These are phyloP conservation scores for Scutellaria barbata DNA, from an alignment of 257 asterid species.

Conservation along the genomic window DNA sequence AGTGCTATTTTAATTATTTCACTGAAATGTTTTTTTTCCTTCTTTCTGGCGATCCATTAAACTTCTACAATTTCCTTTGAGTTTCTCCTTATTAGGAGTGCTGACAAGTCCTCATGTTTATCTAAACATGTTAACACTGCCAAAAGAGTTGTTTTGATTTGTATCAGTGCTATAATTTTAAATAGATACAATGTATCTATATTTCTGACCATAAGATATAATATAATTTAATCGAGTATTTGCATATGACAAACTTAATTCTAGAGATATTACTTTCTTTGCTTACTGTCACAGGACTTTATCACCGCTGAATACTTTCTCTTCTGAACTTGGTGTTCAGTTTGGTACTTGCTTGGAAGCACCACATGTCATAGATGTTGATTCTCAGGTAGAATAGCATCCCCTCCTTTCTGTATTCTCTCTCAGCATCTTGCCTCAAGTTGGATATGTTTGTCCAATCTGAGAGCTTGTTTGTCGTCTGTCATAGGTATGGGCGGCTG, in stretches of 20 bases:
- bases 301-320: constrained; percentile 86
- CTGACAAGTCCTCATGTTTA: constrained; percentile 25
- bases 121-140: constrained; percentile 21
- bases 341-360: constrained; percentile 94
- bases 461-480: constrained; percentile 37
- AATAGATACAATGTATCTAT: neutral
- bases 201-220: neutral
- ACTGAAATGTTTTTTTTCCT: too few relatives aligned
- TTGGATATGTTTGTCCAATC: constrained; percentile 29
- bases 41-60: constrained; percentile 9
- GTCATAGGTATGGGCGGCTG: constrained; percentile 87
- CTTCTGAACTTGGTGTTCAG: constrained; percentile 95
- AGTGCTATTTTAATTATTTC: constrained; percentile 16
- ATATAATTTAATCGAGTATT: neutral
- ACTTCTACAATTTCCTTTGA: constrained; percentile 11
- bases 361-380: constrained; percentile 88
- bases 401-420: neutral
- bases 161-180: constrained; percentile 23
- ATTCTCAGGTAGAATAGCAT: constrained; percentile 68
- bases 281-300: constrained; percentile 64
- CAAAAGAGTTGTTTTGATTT: constrained; percentile 11
- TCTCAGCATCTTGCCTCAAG: constrained; percentile 21
- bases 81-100: constrained; percentile 17
- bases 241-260: constrained; percentile 12
- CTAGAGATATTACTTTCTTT: constrained; percentile 2